These are phyloP conservation scores for Rhynchospora tenuis DNA, from an alignment of 176 grass and related monocot species.

Conservation along the genomic window DNA sequence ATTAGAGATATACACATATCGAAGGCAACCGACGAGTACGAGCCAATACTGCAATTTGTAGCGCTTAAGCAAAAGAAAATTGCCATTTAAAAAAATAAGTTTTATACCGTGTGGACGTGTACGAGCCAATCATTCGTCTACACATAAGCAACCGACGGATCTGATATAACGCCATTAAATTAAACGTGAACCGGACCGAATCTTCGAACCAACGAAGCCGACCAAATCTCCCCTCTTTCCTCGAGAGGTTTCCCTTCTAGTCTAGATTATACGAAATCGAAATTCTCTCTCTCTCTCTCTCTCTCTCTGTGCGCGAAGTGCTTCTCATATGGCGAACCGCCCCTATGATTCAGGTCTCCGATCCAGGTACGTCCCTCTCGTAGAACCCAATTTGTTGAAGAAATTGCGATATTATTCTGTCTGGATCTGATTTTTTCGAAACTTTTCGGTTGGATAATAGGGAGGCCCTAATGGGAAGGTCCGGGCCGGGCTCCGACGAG, in stretches of 20 bases:
- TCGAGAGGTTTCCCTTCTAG: neutral
- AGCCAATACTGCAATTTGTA: neutral
- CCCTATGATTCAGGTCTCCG: slow-evolving; percentile 42
- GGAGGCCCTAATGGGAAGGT: slow-evolving; percentile 47
- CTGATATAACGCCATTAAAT: neutral
- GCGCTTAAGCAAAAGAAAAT: neutral
- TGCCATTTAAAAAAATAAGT: neutral
- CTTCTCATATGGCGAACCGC: slow-evolving; percentile 40
- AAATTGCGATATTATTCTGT: neutral
- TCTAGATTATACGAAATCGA: neutral
- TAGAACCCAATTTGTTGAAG: neutral
- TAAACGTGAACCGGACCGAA: neutral
- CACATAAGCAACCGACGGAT: neutral
- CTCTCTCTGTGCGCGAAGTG: neutral
- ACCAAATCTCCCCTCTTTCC: neutral
- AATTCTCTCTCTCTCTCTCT: neutral
- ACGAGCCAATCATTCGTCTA: neutral
- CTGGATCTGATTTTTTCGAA: slow-evolving; percentile 5
- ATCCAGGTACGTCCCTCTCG: slow-evolving; percentile 17
- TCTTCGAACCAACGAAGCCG: neutral
- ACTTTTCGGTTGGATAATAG: slow-evolving; percentile 22
- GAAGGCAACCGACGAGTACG: no score
- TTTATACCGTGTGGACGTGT: neutral
- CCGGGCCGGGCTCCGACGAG: slow-evolving; percentile 43
- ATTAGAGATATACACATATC: no score